phyloP scores from a whole-genome alignment of 345 rosid species.

The Citrus hindsii region DNA sequence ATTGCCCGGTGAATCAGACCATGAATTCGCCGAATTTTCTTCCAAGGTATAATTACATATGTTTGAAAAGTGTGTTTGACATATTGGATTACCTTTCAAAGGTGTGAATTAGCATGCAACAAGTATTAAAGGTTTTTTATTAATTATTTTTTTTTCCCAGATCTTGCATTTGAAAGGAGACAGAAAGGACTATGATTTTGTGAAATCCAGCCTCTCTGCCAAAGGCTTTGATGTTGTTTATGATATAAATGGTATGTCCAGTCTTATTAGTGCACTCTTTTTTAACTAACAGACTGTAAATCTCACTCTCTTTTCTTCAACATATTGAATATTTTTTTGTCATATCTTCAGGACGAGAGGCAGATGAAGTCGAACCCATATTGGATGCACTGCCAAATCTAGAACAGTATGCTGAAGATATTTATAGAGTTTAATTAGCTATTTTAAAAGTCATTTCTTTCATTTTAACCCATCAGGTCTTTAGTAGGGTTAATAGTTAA shows the following conservation, averaged over 20 bases:
- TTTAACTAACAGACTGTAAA: neutral
- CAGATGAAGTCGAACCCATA: constrained; percentile 86
- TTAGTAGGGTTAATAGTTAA: neutral
- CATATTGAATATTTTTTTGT: neutral
- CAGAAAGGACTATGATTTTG: constrained; percentile 89
- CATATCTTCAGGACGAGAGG: constrained; percentile 72
- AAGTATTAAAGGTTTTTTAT: neutral
- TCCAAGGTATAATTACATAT: constrained; percentile 56
- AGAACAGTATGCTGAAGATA: constrained; percentile 60
- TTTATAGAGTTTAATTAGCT: neutral
- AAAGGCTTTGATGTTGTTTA: constrained; percentile 92
- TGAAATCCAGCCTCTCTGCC: constrained; percentile 90
- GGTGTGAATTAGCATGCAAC: neutral
- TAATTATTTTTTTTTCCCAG: constrained; percentile 36
- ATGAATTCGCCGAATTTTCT: constrained; percentile 77
- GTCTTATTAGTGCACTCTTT: neutral
- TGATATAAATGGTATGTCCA: constrained; percentile 76
- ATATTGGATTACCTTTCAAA: neutral
- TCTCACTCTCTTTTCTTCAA: neutral
- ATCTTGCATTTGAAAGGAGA: constrained; percentile 96
- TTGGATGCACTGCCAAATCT: constrained; percentile 89
- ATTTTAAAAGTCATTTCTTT: neutral
- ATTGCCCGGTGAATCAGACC: constrained; percentile 87
- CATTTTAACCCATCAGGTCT: neutral
- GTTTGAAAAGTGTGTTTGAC: neutral